Evolutionary conservation across 2,329 filamentous ascomycete genomes (phyloP).

Genomic region (Onygenales sp.): DNA sequence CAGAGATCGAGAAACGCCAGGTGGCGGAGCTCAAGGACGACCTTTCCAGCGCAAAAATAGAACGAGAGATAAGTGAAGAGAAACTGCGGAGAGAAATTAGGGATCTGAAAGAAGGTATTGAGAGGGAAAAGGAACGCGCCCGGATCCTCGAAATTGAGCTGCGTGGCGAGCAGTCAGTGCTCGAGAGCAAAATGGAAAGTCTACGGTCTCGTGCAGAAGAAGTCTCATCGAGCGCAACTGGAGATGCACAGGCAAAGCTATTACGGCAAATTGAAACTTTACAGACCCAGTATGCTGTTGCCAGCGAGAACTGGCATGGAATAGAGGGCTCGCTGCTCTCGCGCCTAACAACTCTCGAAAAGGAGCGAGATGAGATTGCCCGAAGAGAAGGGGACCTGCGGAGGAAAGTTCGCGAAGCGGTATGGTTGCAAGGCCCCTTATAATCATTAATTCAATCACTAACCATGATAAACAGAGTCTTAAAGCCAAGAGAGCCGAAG

Average conservation of each 20-base stretch:
- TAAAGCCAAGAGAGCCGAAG: constrained; percentile 61
- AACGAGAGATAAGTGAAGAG: constrained; percentile 62
- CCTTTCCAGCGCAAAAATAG: constrained; percentile 56
- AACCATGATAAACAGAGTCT: constrained; percentile 44
- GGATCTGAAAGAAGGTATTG: constrained; percentile 63
- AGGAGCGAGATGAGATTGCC: constrained; percentile 78
- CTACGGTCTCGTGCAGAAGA: constrained; percentile 82
- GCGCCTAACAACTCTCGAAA: constrained; percentile 69
- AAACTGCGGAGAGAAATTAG: constrained; percentile 59
- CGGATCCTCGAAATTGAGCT: constrained; percentile 64
- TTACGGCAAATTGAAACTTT: constrained; percentile 89
- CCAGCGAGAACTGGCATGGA: constrained; percentile 94
- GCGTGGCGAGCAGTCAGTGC: constrained; percentile 62
- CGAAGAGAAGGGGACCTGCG: constrained; percentile 79
- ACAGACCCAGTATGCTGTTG: constrained; percentile 88
- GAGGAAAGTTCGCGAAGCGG: constrained; percentile 78
- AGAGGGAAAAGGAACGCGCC: constrained; percentile 61
- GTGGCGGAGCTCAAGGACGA: constrained; percentile 52
- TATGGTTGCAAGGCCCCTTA: constrained; percentile 35
- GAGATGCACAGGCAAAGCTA: constrained; percentile 80
- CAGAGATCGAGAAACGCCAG: constrained; percentile 55
- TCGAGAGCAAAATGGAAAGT: constrained; percentile 85
- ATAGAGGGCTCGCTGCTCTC: constrained; percentile 81
- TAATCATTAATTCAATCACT: constrained; percentile 12
- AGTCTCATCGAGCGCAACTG: constrained; percentile 68